Conservation (phyloP, 1,139 yeast genomes). For the Yamadazyma friedrichii region DNA sequence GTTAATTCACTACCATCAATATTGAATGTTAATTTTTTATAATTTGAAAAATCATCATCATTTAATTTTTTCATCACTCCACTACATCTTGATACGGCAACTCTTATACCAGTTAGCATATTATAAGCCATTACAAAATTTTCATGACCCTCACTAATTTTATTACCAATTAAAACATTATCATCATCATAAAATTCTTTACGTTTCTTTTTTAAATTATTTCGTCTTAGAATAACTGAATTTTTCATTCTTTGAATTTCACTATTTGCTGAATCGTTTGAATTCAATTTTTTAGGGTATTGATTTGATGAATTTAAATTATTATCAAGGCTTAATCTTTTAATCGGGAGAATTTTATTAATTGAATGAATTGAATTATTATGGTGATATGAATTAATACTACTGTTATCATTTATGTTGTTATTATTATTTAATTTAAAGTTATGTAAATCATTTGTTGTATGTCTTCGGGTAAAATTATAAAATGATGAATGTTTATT, state of each 20-base stretch:
- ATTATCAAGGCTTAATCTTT: slow-evolving; percentile 6
- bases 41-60: slow-evolving; percentile 66
- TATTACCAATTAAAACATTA: slow-evolving; percentile 71
- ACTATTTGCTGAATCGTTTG: slow-evolving; percentile 17
- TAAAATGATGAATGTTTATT: background rate
- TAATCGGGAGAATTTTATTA: background rate
- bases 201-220: slow-evolving; percentile 29
- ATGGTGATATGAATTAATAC: slow-evolving; percentile 5
- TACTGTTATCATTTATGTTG: slow-evolving; percentile 4
- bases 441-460: slow-evolving; percentile 15
- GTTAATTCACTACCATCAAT: slow-evolving; percentile 86
- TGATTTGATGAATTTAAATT: background rate
- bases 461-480: slow-evolving; percentile 13
- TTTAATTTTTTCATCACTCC: slow-evolving; percentile 75
- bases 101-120: slow-evolving; percentile 95
- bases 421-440: slow-evolving; percentile 10
- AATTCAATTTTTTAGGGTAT: slow-evolving; percentile 5
- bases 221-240: slow-evolving; percentile 44
- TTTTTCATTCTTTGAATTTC: slow-evolving; percentile 47
- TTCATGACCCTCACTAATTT: slow-evolving; percentile 88
- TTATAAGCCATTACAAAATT: slow-evolving; percentile 94
- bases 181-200: slow-evolving; percentile 55
- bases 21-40: slow-evolving; percentile 82
- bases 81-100: slow-evolving; percentile 89
- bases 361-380: background rate